phyloP scores from a whole-genome alignment of 306 rosid genomes.

The Prunus fruticosa region DNA sequence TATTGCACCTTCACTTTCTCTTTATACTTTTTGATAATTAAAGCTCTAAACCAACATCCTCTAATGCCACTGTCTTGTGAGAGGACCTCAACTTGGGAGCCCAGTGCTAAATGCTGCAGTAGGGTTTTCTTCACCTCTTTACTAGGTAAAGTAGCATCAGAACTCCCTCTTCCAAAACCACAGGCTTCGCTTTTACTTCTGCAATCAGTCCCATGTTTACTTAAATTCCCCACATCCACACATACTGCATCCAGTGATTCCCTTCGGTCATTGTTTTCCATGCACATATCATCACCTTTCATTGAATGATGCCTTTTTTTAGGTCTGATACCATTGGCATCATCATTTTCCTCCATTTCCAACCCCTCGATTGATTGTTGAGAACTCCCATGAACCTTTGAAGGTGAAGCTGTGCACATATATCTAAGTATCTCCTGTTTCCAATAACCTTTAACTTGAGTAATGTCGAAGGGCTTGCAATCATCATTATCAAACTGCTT shows the following conservation, averaged over 20 bases:
- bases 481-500: conserved; percentile 68
- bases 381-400: conserved; percentile 37
- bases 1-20: conserved; percentile 80
- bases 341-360: conserved; percentile 36
- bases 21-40: conserved; percentile 54
- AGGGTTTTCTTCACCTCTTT: conserved; percentile 27
- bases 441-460: conserved; percentile 84
- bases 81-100: conserved; percentile 75
- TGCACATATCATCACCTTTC: conserved; percentile 18
- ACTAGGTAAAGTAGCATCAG: conserved; percentile 14
- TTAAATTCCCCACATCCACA: conserved; percentile 11
- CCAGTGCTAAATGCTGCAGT: conserved; percentile 33
- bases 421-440: conserved; percentile 72
- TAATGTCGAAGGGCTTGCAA: conserved; percentile 63
- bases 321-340: conserved; percentile 43
- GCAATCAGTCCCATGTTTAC: conserved; percentile 11
- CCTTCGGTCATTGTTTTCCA: conserved; percentile 19
- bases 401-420: conserved; percentile 43
- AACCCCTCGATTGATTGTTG: conserved; percentile 40
- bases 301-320: conserved; percentile 47
- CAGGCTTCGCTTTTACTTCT: conserved; percentile 25
- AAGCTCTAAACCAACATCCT: conserved; percentile 92
- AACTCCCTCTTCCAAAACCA: conserved; percentile 15
- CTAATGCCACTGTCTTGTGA: conserved; percentile 88
- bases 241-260: conserved; percentile 17